Percentiles rank a stretch among this genome's conserved stretches.
These are phyloP conservation scores for Kazachstania viticola DNA, from an alignment of 805 yeast genomes.

Conservation along the genomic window DNA sequence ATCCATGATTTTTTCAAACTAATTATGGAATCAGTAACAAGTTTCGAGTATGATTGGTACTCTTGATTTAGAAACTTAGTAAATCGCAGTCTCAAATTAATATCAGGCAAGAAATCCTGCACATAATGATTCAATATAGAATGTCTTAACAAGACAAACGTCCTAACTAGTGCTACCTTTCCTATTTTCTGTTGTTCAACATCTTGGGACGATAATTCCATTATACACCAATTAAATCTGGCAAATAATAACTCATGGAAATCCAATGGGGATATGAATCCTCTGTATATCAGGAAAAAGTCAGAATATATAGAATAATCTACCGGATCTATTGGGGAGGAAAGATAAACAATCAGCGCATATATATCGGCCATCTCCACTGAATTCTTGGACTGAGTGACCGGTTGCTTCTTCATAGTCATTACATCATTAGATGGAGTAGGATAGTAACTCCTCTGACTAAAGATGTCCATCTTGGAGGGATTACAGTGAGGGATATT, in stretches of 20 bases:
- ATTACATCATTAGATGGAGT: constrained; percentile 19
- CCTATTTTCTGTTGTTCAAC: constrained; percentile 32
- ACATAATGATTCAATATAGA: constrained; percentile 83
- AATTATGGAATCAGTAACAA: constrained; percentile 29
- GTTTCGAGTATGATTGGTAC: constrained; percentile 8
- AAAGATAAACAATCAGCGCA: constrained; percentile 43
- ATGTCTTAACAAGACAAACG: constrained; percentile 79
- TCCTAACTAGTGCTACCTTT: constrained; percentile 57
- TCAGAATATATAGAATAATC: constrained; percentile 75
- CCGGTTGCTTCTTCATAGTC: constrained; percentile 8
- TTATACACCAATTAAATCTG: constrained; percentile 64
- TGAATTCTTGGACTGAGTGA: constrained; percentile 4
- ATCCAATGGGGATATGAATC: constrained; percentile 47
- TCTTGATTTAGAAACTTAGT: constrained; percentile 31
- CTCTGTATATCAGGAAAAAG: constrained; percentile 74
- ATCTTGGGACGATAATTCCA: constrained; percentile 15
- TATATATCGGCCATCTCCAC: constrained; percentile 19
- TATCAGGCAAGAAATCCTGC: constrained; percentile 61
- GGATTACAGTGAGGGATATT: no score
- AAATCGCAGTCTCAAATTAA: constrained; percentile 36
- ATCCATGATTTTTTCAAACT: constrained; percentile 44
- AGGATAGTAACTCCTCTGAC: constrained; percentile 22
- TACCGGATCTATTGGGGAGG: constrained; percentile 55
- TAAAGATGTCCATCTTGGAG: constrained; percentile 12
- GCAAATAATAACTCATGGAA: constrained; percentile 51